Percentiles rank a stretch among this genome's conserved stretches.
Conservation (phyloP, 2,329 filamentous ascomycete genomes). For the Aotearoamyces nothofagi region DNA sequence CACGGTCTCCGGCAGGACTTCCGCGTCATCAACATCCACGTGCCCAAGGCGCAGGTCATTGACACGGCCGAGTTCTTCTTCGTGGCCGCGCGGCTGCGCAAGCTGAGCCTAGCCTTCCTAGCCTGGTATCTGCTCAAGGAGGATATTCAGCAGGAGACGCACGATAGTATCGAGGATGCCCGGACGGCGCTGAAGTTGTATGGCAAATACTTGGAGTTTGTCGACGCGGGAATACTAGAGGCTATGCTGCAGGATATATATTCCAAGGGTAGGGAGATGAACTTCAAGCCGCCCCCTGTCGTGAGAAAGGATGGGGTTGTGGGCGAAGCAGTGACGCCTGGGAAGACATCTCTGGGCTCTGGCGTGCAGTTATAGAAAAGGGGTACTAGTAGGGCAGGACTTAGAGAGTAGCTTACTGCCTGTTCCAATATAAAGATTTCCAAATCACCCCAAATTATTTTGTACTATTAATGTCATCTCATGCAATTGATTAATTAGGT, state of each 20-base stretch:
- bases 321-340: not conserved
- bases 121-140: slow-evolving; percentile 86
- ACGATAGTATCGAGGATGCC: slow-evolving; percentile 93
- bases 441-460: too few species aligned
- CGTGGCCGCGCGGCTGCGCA: slow-evolving; percentile 65
- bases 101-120: slow-evolving; percentile 78
- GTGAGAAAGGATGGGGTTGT: too few species aligned
- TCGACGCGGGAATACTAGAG: slow-evolving; percentile 71
- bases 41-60: slow-evolving; percentile 78
- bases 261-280: slow-evolving; percentile 40
- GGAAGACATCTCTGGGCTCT: too few species aligned
- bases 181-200: slow-evolving; percentile 80
- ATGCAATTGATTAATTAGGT: too few species aligned
- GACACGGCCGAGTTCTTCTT: slow-evolving; percentile 91
- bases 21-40: slow-evolving; percentile 94
- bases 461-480: too few species aligned
- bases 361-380: too few species aligned
- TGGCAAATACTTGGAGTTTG: slow-evolving; percentile 78
- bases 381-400: too few species aligned
- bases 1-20: slow-evolving; percentile 93
- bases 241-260: slow-evolving; percentile 82
- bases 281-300: slow-evolving; percentile 37
- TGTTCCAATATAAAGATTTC: too few species aligned
- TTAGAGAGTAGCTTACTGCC: too few species aligned
- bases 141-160: slow-evolving; percentile 81